These are phyloP conservation scores for Cucurbita ficifolia DNA, from an alignment of 306 rosid genomes.

Conservation along the genomic window DNA sequence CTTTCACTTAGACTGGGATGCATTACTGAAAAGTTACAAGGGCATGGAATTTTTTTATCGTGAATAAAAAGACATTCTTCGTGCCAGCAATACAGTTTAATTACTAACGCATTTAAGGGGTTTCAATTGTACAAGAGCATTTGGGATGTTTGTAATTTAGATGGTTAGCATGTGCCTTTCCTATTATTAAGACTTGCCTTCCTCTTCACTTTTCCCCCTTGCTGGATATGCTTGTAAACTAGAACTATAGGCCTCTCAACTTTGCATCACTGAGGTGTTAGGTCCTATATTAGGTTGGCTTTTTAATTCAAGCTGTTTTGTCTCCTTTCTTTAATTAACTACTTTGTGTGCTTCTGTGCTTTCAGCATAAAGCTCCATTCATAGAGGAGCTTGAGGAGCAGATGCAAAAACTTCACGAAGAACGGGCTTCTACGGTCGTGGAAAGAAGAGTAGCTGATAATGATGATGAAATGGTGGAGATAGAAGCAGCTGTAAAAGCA, in stretches of 20 bases:
- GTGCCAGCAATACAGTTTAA: background rate
- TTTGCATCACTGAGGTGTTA: background rate
- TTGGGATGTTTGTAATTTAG: background rate
- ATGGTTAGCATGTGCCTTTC: background rate
- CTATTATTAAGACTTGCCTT: background rate
- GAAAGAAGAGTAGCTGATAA: conserved; percentile 60
- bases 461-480: conserved; percentile 66
- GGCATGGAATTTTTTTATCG: background rate
- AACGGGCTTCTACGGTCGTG: conserved; percentile 57
- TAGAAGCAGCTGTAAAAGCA: conserved; percentile 80
- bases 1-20: background rate
- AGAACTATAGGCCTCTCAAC: background rate
- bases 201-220: background rate
- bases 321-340: background rate
- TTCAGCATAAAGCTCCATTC: conserved; percentile 79
- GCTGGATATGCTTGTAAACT: background rate
- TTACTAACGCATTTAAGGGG: background rate
- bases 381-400: conserved; percentile 94
- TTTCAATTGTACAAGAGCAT: background rate
- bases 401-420: conserved; percentile 67
- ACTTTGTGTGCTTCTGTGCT: background rate
- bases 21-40: background rate
- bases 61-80: background rate
- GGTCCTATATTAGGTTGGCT: background rate
- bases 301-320: background rate